Evolutionary conservation across 208 protist species (phyloP), one percentile per base, ranked within the genome.

Genomic region (Lotmaria passim): DNA sequence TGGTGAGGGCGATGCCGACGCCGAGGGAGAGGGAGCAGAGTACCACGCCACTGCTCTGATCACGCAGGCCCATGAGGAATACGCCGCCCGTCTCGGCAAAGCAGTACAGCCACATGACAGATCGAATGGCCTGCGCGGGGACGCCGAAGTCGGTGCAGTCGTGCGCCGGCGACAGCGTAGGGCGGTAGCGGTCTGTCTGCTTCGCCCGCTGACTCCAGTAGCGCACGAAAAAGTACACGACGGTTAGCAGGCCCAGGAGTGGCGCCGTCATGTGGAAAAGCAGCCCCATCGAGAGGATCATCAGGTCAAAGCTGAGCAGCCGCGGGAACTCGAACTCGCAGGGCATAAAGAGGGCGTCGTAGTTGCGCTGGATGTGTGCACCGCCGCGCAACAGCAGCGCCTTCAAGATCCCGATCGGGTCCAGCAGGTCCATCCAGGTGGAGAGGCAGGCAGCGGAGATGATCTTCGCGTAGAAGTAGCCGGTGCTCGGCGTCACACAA

Each of bases 221-320:
- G 28, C 88, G 77, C 28, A 93, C 63, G 26, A 90, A 23, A 52
- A 93, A 93, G 76, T 89, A 96, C 10, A 85, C 21, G 21, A 80
- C 72, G 26, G 87, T 83, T 51, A 93, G 81, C 11, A 87, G 59
- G 7, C 73, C 65, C 26, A 96, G 75, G 50, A 93, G 77, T 31
- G 91, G 91, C 10, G 78, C 81, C 23, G 91, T 93, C 86, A 93
- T 93, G 74, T 93, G 91, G 58, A 93, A 96, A 14, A 96, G 78
- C 28, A 96, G 75, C 0, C 88, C 91, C 69, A 96, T 90, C 6
- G 86, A 75, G 5, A 96, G 73, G 30, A 93, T 80, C 64, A 85
- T 86, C 31, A 96, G 73, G 36, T 93, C 91, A 33, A 88, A 88
- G 63, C 81, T 87, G 63, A 93, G 89, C 7, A 73, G 69, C 19